phyloP scores from a whole-genome alignment of 2,329 filamentous ascomycete genomes.

The Scleromitrula shiraiana region DNA sequence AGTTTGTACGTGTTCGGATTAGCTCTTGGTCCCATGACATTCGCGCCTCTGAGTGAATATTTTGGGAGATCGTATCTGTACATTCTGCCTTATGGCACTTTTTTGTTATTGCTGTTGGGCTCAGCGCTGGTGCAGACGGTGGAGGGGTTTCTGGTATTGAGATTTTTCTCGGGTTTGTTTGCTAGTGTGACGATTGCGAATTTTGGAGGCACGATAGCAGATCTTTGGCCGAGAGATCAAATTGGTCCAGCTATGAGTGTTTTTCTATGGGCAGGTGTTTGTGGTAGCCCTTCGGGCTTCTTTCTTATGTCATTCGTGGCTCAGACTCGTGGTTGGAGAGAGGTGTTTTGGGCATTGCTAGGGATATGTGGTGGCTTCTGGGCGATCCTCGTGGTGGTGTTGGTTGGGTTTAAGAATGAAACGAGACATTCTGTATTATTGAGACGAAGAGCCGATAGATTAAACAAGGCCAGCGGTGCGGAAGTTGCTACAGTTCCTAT shows the following conservation, averaged over 20 bases:
- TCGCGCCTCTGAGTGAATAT: constrained; percentile 33
- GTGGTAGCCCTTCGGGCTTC: constrained; percentile 32
- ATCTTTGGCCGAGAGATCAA: constrained; percentile 16
- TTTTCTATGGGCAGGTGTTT: constrained; percentile 39
- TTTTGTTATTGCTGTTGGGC: constrained; percentile 35
- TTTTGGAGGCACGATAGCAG: constrained; percentile 32
- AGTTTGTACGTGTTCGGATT: constrained; percentile 40
- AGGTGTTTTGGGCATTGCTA: constrained; percentile 15
- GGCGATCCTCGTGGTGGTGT: constrained; percentile 8
- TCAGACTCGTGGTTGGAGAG: constrained; percentile 5
- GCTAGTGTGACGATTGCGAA: constrained; percentile 33
- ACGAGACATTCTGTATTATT: constrained; percentile 12
- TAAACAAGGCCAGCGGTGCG: not conserved
- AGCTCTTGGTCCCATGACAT: constrained; percentile 32
- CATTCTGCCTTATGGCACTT: constrained; percentile 42
- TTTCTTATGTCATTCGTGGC: constrained; percentile 15
- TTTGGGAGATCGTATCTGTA: constrained; percentile 38
- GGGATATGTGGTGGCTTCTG: constrained; percentile 15
- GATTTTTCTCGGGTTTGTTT: constrained; percentile 39
- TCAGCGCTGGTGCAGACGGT: constrained; percentile 37
- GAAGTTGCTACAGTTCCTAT: not conserved
- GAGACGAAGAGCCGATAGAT: not conserved
- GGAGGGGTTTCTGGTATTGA: constrained; percentile 34
- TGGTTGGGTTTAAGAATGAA: constrained; percentile 2
- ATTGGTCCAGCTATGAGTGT: constrained; percentile 31